Base-by-base conservation (phyloP, 345 rosid genomes). In the Alliaria petiolata region DNA sequence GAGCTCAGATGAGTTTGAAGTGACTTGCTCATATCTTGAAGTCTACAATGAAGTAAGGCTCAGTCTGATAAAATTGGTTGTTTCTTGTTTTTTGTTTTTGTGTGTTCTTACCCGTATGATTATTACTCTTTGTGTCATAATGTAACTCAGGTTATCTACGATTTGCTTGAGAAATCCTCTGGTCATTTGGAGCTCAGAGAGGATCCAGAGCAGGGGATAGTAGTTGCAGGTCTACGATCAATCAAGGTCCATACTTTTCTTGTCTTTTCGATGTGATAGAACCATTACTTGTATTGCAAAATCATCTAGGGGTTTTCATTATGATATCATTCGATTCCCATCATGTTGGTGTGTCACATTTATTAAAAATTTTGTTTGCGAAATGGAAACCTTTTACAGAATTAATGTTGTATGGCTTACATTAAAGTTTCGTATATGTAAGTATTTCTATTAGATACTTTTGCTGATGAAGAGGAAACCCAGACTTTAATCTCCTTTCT, bases 101-200 rank as follows among this genome's bases (percentile, higher is more conserved):
- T 44, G 31, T 64, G 30, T 35, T 55, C 53, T 54, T 56, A 42
- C 42, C 55, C 5, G 39, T 50, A 31, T 4, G 14, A 4, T 42
- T 22, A 8, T 10, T 19, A 25, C 10, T 65, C 25, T 55, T 74
- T 66, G 16, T 60, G 20, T 12, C n/a, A 33, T 30, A 46, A 40
- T 47, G 76, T 25, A 51, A 69, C 72, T 62, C 80, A 93, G 98
- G 96, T 93, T 62, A 93, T 93, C 70, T 89, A 91, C 56, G 98
- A 93, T 85, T 80, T 93, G 76, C 97, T 93, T 14, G 96, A 91
- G 78, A 93, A 82, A 80, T 87, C 97, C 52, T 93, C 96, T 0
- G 91, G 91, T 36, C 92, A 89, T 81, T 78, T 93, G 81, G 98
- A 93, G 81, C 97, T 93, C 54, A 84, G 98, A 77, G 98, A 93